Conservation (phyloP, 2,329 filamentous ascomycete species). For the Neobulgaria alba region DNA sequence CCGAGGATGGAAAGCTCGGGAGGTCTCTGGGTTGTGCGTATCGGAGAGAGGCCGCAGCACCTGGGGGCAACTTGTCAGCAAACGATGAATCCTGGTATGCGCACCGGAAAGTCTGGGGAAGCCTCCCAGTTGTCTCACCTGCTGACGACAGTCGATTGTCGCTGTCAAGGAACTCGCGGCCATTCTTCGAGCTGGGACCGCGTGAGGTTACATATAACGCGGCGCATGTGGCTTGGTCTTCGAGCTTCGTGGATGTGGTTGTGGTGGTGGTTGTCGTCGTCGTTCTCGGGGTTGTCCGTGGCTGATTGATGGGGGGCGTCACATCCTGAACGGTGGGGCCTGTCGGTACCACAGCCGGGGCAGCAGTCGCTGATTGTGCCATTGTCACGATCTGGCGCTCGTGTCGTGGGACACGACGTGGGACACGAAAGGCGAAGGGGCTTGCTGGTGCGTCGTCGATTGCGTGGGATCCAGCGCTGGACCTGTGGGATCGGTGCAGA, state of each 20-base stretch:
- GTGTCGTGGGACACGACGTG: too few relatives aligned
- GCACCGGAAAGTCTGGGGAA: too few relatives aligned
- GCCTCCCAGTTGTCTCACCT: too few relatives aligned
- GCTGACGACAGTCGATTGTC: slow-evolving; percentile 49
- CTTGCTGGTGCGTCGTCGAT: too few relatives aligned
- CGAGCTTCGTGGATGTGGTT: slow-evolving; percentile 24
- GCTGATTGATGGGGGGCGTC: not conserved
- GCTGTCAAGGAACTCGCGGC: slow-evolving; percentile 33
- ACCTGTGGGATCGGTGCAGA: too few relatives aligned
- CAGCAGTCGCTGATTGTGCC: slow-evolving; percentile 10
- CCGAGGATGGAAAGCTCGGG: slow-evolving; percentile 63
- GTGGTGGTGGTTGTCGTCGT: slow-evolving; percentile 16
- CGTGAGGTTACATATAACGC: slow-evolving; percentile 45
- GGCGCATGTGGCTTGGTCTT: slow-evolving; percentile 47
- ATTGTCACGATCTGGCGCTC: too few relatives aligned
- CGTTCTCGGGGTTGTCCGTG: too few relatives aligned
- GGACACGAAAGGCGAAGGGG: too few relatives aligned
- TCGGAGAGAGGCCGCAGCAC: slow-evolving; percentile 54
- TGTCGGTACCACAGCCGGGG: slow-evolving; percentile 9
- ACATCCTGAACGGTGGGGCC: slow-evolving; percentile 13
- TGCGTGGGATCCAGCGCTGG: too few relatives aligned
- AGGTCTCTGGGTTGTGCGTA: slow-evolving; percentile 66
- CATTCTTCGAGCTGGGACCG: slow-evolving; percentile 8
- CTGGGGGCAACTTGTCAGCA: slow-evolving; percentile 30
- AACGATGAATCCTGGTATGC: not conserved